These are phyloP conservation scores for Camellia lanceoleosa DNA, from an alignment of 148 eudicot genomes.

Conservation along the genomic window DNA sequence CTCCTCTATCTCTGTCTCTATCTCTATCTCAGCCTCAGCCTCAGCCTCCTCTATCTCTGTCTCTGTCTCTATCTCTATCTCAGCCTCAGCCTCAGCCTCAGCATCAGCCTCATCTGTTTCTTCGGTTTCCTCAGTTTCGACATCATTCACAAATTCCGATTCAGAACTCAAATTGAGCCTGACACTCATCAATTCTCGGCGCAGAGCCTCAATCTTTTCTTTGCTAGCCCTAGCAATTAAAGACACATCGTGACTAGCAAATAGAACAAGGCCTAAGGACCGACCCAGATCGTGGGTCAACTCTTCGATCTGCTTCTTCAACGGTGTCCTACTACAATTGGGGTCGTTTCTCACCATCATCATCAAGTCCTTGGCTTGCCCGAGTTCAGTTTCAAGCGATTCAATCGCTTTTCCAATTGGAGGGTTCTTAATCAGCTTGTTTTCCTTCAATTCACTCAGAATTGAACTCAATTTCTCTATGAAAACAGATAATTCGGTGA, in stretches of 20 bases:
- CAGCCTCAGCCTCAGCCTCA: conserved; percentile 29
- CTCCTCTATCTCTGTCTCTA: conserved; percentile 16
- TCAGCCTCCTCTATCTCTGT: background rate
- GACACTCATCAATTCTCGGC: conserved; percentile 62
- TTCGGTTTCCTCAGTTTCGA: conserved; percentile 24
- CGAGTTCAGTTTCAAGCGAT: conserved; percentile 49
- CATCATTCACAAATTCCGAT: conserved; percentile 33
- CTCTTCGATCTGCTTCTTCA: conserved; percentile 35
- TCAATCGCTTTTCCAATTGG: conserved; percentile 49
- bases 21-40: conserved; percentile 31
- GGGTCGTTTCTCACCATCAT: conserved; percentile 22
- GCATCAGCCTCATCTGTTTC: conserved; percentile 22
- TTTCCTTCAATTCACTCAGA: conserved; percentile 38
- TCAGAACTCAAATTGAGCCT: conserved; percentile 40
- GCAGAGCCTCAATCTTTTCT: conserved; percentile 51
- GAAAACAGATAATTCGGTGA: conserved; percentile 39
- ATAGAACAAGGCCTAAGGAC: conserved; percentile 61
- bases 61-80: conserved; percentile 20
- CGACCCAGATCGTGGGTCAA: conserved; percentile 59
- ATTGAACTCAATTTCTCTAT: conserved; percentile 47
- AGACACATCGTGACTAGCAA: conserved; percentile 54
- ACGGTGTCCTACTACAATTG: conserved; percentile 10
- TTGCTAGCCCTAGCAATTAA: conserved; percentile 25
- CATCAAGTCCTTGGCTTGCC: conserved; percentile 37
- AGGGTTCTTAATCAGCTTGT: conserved; percentile 34